These are phyloP conservation scores for Tribonema minus DNA, from an alignment of 108 stramenopile species.

Conservation along the genomic window DNA sequence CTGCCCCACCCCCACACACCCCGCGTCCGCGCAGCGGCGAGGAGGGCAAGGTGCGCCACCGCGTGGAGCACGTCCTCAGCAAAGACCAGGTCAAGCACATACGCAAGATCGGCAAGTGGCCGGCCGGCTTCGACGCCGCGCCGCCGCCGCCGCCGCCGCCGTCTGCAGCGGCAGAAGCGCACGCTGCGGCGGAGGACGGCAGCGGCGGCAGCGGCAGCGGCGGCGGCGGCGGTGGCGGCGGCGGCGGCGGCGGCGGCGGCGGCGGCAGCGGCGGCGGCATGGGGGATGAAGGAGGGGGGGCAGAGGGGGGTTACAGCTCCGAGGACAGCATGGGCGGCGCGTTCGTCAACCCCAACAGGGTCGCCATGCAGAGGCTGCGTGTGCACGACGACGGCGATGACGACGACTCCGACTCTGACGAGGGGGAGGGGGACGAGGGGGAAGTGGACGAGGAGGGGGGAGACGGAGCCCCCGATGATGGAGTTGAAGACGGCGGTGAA, in stretches of 20 bases:
- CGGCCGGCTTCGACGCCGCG: slow-evolving; percentile 42
- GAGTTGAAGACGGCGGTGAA: too few relatives aligned
- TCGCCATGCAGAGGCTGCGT: slow-evolving; percentile 40
- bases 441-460: too few relatives aligned
- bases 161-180: neutral
- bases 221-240: neutral
- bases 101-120: slow-evolving; percentile 75
- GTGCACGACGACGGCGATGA: slow-evolving; percentile 44
- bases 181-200: neutral
- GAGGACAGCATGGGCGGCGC: slow-evolving; percentile 43
- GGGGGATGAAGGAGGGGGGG: slow-evolving; percentile 9
- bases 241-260: neutral
- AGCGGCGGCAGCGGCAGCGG: neutral
- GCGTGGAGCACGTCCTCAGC: slow-evolving; percentile 74
- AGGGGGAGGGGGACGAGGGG: slow-evolving; percentile 22
- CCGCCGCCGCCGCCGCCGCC: neutral
- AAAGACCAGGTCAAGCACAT: slow-evolving; percentile 92
- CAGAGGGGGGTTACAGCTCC: neutral
- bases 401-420: slow-evolving; percentile 23
- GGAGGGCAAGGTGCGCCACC: slow-evolving; percentile 38
- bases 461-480: too few relatives aligned
- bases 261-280: neutral
- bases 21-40: neutral
- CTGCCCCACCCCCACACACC: too few relatives aligned
- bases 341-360: slow-evolving; percentile 40